phyloP scores from a whole-genome alignment of 75 land plant species.

The Picea sitchensis region DNA sequence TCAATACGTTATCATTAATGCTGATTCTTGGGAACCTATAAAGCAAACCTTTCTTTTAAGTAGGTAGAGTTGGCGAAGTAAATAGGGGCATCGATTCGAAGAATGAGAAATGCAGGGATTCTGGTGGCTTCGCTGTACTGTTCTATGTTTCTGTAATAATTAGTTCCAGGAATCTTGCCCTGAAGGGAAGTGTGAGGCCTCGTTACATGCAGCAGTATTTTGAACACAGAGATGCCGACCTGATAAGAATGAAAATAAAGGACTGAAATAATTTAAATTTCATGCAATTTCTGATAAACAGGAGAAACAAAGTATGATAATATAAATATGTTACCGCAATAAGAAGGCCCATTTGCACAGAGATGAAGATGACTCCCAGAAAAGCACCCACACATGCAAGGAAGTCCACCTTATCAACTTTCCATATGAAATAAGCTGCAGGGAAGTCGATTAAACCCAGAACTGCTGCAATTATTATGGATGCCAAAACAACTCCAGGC shows the following conservation, averaged over 20 bases:
- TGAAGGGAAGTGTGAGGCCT: constrained; percentile 67
- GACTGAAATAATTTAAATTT: too few species aligned
- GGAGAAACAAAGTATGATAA: too few species aligned
- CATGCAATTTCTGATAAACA: too few species aligned
- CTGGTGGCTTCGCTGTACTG: constrained; percentile 59
- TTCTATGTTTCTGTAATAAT: constrained; percentile 58
- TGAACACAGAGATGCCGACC: constrained; percentile 58
- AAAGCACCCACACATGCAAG: constrained; percentile 42
- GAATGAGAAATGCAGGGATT: constrained; percentile 70
- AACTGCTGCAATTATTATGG: constrained; percentile 43
- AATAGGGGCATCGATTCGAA: constrained; percentile 77
- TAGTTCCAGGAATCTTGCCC: constrained; percentile 74
- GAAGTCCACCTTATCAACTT: constrained; percentile 46
- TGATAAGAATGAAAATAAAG: not conserved
- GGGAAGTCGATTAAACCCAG: constrained; percentile 32
- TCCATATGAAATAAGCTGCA: constrained; percentile 42
- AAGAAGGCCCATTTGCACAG: constrained; percentile 42
- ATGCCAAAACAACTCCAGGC: constrained; percentile 38
- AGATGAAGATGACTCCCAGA: constrained; percentile 38
- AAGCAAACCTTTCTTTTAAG: constrained; percentile 65
- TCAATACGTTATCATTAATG: not conserved
- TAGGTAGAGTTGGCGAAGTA: constrained; percentile 86
- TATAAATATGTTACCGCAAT: constrained; percentile 28
- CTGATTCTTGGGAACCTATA: not conserved
- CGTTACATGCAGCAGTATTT: constrained; percentile 63